Conservation (phyloP, 768 basidiomycete genomes). For the Boletus bicolor region DNA sequence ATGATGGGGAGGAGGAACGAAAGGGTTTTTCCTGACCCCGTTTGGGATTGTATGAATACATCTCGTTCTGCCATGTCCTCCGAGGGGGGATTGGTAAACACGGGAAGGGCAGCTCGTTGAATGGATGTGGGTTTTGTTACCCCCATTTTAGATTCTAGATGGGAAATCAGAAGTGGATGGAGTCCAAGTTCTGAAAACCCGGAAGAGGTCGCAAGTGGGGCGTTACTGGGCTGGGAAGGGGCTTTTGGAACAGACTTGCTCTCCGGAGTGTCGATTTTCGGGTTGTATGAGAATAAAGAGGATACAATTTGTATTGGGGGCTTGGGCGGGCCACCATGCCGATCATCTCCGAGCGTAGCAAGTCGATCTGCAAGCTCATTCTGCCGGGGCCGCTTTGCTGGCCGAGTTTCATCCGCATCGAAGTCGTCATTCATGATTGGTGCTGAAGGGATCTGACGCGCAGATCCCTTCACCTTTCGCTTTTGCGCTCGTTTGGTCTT, state of each 20-base stretch:
- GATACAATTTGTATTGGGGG: slow-evolving; percentile 69
- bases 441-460: slow-evolving; percentile 14
- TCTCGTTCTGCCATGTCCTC: slow-evolving; percentile 51
- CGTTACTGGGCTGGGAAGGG: slow-evolving; percentile 67
- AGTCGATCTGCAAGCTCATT: slow-evolving; percentile 22
- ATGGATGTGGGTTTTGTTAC: slow-evolving; percentile 88
- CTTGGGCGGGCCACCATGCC: slow-evolving; percentile 25
- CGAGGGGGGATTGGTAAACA: slow-evolving; percentile 50
- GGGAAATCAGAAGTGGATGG: slow-evolving; percentile 72
- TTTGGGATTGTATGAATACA: slow-evolving; percentile 93
- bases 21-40: slow-evolving; percentile 95
- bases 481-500: slow-evolving; percentile 73
- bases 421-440: slow-evolving; percentile 17
- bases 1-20: slow-evolving; percentile 93
- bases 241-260: slow-evolving; percentile 23
- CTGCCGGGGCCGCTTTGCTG: slow-evolving; percentile 46
- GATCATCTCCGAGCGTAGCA: slow-evolving; percentile 11
- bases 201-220: slow-evolving; percentile 70
- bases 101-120: slow-evolving; percentile 66
- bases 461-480: slow-evolving; percentile 45
- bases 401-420: slow-evolving; percentile 30
- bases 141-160: slow-evolving; percentile 75
- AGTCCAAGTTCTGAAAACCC: slow-evolving; percentile 83
- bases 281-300: slow-evolving; percentile 84
- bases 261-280: slow-evolving; percentile 52